A percentile compares a stretch with the other conserved stretches of the same genome.
phyloP scores from a whole-genome alignment of 208 protist species.

The Leishmania gerbilli region DNA sequence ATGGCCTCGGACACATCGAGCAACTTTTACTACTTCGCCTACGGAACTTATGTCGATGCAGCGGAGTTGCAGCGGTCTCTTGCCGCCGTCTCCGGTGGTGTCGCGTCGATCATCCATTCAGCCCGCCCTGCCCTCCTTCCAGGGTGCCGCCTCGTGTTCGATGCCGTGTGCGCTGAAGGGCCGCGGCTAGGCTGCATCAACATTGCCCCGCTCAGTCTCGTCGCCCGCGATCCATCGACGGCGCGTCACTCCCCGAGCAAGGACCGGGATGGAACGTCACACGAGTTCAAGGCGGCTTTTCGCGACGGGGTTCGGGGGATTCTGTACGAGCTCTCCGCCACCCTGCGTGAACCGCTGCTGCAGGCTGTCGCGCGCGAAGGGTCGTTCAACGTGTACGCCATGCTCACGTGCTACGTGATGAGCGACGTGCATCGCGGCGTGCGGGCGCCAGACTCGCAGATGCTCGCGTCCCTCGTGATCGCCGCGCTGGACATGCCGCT shows the following conservation, averaged over 20 bases:
- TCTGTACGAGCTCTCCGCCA: conserved; percentile 32
- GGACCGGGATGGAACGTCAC: neutral
- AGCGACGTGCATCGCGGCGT: conserved; percentile 2
- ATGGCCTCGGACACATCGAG: conserved; percentile 14
- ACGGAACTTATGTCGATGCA: conserved; percentile 30
- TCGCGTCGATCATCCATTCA: neutral
- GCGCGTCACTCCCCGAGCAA: conserved; percentile 5
- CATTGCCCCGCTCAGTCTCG: conserved; percentile 15
- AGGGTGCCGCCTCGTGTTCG: conserved; percentile 32
- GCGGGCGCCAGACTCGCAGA: neutral
- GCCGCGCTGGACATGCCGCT: conserved; percentile 34
- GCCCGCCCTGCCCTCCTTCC: conserved; percentile 20
- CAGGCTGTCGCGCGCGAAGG: conserved; percentile 36
- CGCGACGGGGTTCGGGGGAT: conserved; percentile 42
- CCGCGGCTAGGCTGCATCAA: conserved; percentile 45
- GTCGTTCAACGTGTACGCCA: conserved; percentile 45
- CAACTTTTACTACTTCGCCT: conserved; percentile 46
- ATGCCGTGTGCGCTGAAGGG: conserved; percentile 39
- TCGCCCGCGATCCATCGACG: conserved; percentile 8
- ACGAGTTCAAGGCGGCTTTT: conserved; percentile 5
- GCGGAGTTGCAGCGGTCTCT: conserved; percentile 10
- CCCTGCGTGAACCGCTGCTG: conserved; percentile 27
- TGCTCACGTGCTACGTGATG: conserved; percentile 28
- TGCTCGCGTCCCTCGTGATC: conserved; percentile 15
- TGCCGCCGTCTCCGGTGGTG: neutral